phyloP scores from a whole-genome alignment of 257 asterid species.

The Gardenia jasminoides region DNA sequence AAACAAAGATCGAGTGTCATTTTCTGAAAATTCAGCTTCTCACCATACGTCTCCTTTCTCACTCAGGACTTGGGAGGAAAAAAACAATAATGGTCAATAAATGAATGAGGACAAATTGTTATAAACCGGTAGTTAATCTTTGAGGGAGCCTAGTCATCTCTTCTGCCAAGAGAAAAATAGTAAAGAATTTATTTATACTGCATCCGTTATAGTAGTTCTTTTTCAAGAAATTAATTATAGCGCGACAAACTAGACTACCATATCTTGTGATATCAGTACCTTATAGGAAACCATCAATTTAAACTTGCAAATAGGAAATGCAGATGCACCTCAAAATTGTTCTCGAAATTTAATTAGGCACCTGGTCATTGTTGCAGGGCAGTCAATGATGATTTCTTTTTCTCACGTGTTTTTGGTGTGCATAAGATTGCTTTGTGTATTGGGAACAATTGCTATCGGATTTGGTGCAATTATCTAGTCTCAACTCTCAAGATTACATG shows the following conservation, averaged over 20 bases:
- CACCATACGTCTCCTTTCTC: not conserved
- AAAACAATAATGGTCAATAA: not conserved
- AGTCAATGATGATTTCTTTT: not conserved
- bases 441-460: not conserved
- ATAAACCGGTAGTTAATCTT: not conserved
- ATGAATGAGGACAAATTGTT: not conserved
- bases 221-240: not conserved
- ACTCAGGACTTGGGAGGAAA: not conserved
- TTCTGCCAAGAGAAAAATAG: not conserved
- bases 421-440: no score
- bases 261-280: not conserved
- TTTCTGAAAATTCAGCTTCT: not conserved
- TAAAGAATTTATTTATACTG: not conserved
- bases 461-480: not conserved
- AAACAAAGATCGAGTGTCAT: slow-evolving; percentile 4
- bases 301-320: no score
- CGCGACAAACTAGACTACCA: not conserved
- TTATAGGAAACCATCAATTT: no score
- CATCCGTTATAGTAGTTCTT: not conserved
- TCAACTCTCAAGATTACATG: not conserved
- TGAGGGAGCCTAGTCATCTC: not conserved
- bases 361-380: not conserved
- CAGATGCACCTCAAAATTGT: not conserved
- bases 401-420: not conserved
- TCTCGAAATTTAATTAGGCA: not conserved